Percentiles rank a stretch among this genome's conserved stretches.
These are phyloP conservation scores for Fusarium beomiforme DNA, from an alignment of 2,329 filamentous ascomycete species.

Conservation along the genomic window DNA sequence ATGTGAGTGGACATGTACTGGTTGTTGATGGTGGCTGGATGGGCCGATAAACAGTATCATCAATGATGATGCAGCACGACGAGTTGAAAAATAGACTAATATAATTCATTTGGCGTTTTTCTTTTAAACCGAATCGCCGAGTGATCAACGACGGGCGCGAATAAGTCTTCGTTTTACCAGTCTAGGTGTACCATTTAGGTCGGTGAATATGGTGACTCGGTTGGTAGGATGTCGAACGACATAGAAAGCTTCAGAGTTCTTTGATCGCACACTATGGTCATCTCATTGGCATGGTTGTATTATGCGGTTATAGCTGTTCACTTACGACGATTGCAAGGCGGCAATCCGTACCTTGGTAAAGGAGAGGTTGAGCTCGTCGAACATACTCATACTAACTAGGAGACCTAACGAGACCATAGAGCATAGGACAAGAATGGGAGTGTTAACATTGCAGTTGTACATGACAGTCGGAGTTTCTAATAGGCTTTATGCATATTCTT, in stretches of 20 bases:
- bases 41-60: constrained; percentile 67
- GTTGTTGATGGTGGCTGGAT: constrained; percentile 94
- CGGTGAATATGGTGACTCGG: constrained; percentile 36
- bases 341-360: constrained; percentile 60
- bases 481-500: not conserved
- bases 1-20: constrained; percentile 84
- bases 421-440: not conserved
- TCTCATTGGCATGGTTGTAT: not conserved
- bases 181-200: constrained; percentile 26
- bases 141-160: constrained; percentile 29
- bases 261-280: constrained; percentile 16
- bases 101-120: not conserved
- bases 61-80: not conserved
- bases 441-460: not conserved
- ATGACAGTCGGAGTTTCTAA: not conserved
- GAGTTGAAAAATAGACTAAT: constrained; percentile 8
- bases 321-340: constrained; percentile 59
- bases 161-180: constrained; percentile 40
- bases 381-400: constrained; percentile 40
- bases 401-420: not conserved
- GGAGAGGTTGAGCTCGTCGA: constrained; percentile 54
- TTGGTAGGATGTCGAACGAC: constrained; percentile 38
- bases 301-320: constrained; percentile 13
- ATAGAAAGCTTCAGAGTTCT: not conserved
- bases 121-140: not conserved